A percentile compares a stretch with the other conserved stretches of the same genome.
phyloP scores from a whole-genome alignment of 2,329 filamentous ascomycete genomes.

The Aspergillus thermomutatus region DNA sequence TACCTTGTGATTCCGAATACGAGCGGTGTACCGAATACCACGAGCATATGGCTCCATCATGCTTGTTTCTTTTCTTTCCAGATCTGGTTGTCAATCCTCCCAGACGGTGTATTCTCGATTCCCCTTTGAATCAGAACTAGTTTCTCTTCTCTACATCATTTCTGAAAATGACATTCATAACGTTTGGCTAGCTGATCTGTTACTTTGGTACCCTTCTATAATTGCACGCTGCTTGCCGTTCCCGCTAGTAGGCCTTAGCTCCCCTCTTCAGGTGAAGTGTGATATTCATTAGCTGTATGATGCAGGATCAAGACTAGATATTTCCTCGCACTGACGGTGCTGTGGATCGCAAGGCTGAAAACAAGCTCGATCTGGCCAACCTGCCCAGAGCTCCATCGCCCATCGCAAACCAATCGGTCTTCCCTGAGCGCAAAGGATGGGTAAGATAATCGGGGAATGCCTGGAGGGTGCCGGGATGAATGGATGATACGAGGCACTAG shows the following conservation, averaged over 20 bases:
- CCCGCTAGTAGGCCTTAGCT: neutral
- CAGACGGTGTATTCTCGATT: slow-evolving; percentile 2
- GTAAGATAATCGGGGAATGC: neutral
- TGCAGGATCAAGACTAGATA: neutral
- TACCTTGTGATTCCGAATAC: neutral
- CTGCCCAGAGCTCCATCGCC: no score
- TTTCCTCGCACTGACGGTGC: no score
- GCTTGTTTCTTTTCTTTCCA: neutral
- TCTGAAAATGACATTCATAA: neutral
- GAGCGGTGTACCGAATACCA: neutral
- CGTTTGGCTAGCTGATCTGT: neutral
- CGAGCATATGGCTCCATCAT: neutral
- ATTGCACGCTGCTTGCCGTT: neutral
- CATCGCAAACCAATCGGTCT: no score
- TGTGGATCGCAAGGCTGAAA: neutral
- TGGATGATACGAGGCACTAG: neutral
- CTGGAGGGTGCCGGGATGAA: no score
- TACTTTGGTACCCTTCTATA: neutral
- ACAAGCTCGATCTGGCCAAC: neutral
- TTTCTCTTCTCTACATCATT: slow-evolving; percentile 1
- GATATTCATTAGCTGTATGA: neutral
- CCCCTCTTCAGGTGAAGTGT: neutral
- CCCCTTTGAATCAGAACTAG: slow-evolving; percentile 4
- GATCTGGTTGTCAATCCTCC: neutral
- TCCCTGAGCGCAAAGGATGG: no score